Base-by-base conservation (phyloP, 23 red algal species). In the Gracilariopsis chorda region DNA sequence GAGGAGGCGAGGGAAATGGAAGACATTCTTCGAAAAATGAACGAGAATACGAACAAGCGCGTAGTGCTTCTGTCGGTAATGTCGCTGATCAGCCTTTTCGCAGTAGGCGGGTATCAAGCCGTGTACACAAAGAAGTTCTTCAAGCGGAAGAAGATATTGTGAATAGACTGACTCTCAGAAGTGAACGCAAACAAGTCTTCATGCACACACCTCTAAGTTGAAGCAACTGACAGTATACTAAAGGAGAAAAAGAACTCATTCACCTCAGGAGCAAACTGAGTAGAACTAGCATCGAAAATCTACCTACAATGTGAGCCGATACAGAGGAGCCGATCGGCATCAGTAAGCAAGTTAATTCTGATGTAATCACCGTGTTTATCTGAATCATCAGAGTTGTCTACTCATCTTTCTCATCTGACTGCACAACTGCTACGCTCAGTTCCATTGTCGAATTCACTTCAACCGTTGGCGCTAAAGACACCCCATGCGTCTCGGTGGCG, bases 131-230 rank as follows among this genome's bases (percentile, higher is more conserved):
- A 91, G 62, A 69, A 53, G 29, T 91, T 72, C 62, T 82, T 91
- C 63, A 91, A 91, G 42, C 53, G 63, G 59, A 91, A 91, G 58
- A 91, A 91, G 65, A 82, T 91, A 39, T 49, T 82, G 51, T 91
- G 57, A 82, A 73, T 30, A 24, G n/a, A 21, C 25, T 35, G 20
- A 24, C 39, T 25, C 30, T 36, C 67, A 46, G 19, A 46, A 12
- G 19, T 73, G 39, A 45, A 73, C 42, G 67, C 40, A 73, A 6
- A 73, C n/a, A 65, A 29, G 57, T 62, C 33, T 20, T 45, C 67
- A 73, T 73, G 47, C 32, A 42, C 47, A 73, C 23, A 73, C 28
- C 39, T 73, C 32, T 44, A 73, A 23, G 29, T 45, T 46, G 3
- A 36, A 73, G 37, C 10, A 25, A 73, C 9, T 46, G 67, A 23